phyloP scores from a whole-genome alignment of 1,284 basidiomycete genomes.

The Hypsizygus ulmarius region DNA sequence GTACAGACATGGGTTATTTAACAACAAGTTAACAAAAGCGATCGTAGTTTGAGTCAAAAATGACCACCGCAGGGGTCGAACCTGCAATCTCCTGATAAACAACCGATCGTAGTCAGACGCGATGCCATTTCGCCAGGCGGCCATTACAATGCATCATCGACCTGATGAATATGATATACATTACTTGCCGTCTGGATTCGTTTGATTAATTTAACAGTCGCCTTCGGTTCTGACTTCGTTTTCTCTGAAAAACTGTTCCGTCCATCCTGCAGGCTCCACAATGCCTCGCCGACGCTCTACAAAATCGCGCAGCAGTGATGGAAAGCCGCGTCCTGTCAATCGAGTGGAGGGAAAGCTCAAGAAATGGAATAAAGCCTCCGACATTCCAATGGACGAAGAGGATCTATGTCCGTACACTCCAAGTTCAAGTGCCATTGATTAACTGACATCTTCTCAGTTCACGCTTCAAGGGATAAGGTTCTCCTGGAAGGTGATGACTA shows the following conservation, averaged over 20 bases:
- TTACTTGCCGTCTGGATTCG: too few species aligned
- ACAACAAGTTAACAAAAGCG: too few species aligned
- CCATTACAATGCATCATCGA: conserved; percentile 4
- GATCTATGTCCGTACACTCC: conserved; percentile 60
- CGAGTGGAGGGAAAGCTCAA: conserved; percentile 50
- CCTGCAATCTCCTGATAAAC: conserved; percentile 65
- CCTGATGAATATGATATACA: too few species aligned
- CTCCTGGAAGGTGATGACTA: conserved; percentile 60
- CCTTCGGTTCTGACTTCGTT: too few species aligned
- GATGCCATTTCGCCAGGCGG: too few species aligned
- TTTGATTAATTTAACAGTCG: too few species aligned
- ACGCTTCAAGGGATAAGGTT: conserved; percentile 73
- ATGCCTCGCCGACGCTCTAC: conserved; percentile 33
- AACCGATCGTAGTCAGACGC: too few species aligned
- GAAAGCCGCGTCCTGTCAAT: conserved; percentile 46
- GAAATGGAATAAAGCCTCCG: conserved; percentile 62
- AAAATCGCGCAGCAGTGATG: conserved; percentile 23
- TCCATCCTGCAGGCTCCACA: background rate
- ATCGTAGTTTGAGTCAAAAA: too few species aligned
- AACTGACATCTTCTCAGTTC: conserved; percentile 45
- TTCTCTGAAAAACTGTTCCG: background rate
- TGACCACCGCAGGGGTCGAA: conserved; percentile 47
- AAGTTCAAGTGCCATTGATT: conserved; percentile 5
- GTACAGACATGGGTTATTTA: too few species aligned
- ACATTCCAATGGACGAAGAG: conserved; percentile 73